These are phyloP conservation scores for Coprinopsis sp. DNA, from an alignment of 768 basidiomycete genomes.

Conservation along the genomic window DNA sequence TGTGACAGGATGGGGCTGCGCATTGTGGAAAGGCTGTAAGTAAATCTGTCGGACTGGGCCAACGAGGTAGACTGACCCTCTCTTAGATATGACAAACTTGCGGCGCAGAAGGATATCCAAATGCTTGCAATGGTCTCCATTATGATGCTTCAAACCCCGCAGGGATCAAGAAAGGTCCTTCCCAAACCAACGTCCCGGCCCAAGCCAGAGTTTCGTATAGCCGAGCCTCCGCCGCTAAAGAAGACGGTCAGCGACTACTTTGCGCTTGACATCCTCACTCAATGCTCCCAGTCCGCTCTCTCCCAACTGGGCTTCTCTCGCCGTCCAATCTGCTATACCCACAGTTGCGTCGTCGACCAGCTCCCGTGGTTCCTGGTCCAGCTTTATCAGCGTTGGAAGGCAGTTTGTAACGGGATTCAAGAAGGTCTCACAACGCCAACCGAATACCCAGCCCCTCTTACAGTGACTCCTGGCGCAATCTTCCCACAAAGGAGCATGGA, in stretches of 20 bases:
- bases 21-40: constrained; percentile 47
- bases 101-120: constrained; percentile 62
- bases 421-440: constrained; percentile 39
- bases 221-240: constrained; percentile 9
- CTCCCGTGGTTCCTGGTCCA: constrained; percentile 79
- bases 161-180: constrained; percentile 15
- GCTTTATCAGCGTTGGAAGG: constrained; percentile 63
- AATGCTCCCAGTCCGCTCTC: constrained; percentile 38
- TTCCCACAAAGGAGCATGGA: constrained; percentile 7
- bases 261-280: constrained; percentile 36
- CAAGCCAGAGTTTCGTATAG: not conserved
- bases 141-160: constrained; percentile 53
- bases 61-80: not conserved
- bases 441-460: constrained; percentile 20
- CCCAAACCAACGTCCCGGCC: constrained; percentile 3
- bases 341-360: constrained; percentile 51
- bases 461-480: constrained; percentile 19
- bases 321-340: constrained; percentile 33
- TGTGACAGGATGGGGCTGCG: constrained; percentile 31
- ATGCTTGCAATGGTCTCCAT: constrained; percentile 76
- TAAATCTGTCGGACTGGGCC: constrained; percentile 12
- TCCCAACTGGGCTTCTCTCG: constrained; percentile 47
- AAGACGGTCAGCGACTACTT: constrained; percentile 53
- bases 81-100: constrained; percentile 36
- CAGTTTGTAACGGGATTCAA: constrained; percentile 64